phyloP scores from a whole-genome alignment of 106 monocot genomes.

The Xerophyta viscosa region DNA sequence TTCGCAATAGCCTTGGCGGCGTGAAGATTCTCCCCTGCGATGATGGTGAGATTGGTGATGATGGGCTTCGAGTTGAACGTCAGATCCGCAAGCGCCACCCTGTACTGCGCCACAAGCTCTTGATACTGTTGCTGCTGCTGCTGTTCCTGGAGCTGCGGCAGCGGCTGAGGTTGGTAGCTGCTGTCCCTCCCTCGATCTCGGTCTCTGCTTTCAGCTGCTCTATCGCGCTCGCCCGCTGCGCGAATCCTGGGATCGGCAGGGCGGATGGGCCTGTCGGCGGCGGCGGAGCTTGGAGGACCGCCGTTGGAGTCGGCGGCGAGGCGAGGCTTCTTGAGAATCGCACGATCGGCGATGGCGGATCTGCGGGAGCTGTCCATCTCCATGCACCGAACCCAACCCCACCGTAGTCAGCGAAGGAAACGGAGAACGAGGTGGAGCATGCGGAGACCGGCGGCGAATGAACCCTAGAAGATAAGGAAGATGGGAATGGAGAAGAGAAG shows the following conservation, averaged over 20 bases:
- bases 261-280: too few relatives aligned
- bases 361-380: conserved; percentile 47
- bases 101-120: conserved; percentile 74
- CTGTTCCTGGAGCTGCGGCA: background rate
- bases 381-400: conserved; percentile 15
- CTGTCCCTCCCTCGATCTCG: too few relatives aligned
- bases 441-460: too few relatives aligned
- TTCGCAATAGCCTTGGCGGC: conserved; percentile 73
- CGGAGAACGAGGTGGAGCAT: background rate
- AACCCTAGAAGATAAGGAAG: too few relatives aligned
- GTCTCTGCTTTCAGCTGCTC: too few relatives aligned
- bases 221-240: too few relatives aligned
- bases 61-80: conserved; percentile 99
- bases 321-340: conserved; percentile 29
- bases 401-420: background rate
- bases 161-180: background rate
- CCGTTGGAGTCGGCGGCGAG: conserved; percentile 2
- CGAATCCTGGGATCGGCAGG: conserved; percentile 1
- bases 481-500: too few relatives aligned
- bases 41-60: conserved; percentile 94
- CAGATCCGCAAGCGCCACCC: conserved; percentile 77
- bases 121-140: conserved; percentile 36
- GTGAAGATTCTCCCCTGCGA: conserved; percentile 86
- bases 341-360: conserved; percentile 24
- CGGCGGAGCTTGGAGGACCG: too few relatives aligned